Percentiles rank a stretch among this genome's conserved stretches.
Evolutionary conservation across 306 rosid genomes (phyloP).

Genomic region (Astragalus glycyphyllos): DNA sequence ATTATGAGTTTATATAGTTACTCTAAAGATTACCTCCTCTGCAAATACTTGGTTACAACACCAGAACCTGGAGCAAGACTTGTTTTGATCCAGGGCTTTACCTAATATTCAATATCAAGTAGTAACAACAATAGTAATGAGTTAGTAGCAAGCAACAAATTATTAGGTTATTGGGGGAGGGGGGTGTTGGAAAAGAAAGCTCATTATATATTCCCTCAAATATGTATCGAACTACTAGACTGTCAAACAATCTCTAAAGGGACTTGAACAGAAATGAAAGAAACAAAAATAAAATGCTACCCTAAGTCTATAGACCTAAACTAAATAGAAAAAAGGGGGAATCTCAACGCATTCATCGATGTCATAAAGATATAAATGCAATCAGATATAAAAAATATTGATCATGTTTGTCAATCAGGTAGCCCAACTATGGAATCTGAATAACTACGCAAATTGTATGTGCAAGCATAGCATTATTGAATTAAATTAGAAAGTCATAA

Average conservation of each 20-base stretch:
- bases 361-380: conserved; percentile 26
- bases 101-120: conserved; percentile 55
- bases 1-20: conserved; percentile 18
- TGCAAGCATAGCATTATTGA: too few relatives aligned
- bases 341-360: conserved; percentile 16
- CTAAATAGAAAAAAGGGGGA: conserved; percentile 17
- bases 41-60: conserved; percentile 92
- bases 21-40: conserved; percentile 63
- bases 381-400: not conserved
- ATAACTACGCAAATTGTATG: too few relatives aligned
- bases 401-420: not conserved
- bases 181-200: not conserved
- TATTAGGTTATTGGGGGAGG: not conserved
- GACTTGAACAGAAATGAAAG: conserved; percentile 30
- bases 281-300: conserved; percentile 7
- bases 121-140: conserved; percentile 36
- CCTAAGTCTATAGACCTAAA: not conserved
- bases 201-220: conserved; percentile 7
- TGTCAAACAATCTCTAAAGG: conserved; percentile 6
- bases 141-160: conserved; percentile 25
- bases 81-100: conserved; percentile 97
- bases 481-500: conserved; percentile 7
- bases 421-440: conserved; percentile 31
- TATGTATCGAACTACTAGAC: conserved; percentile 23
- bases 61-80: conserved; percentile 99